phyloP scores from a whole-genome alignment of 2,329 filamentous ascomycete species.

The Metarhizium album region DNA sequence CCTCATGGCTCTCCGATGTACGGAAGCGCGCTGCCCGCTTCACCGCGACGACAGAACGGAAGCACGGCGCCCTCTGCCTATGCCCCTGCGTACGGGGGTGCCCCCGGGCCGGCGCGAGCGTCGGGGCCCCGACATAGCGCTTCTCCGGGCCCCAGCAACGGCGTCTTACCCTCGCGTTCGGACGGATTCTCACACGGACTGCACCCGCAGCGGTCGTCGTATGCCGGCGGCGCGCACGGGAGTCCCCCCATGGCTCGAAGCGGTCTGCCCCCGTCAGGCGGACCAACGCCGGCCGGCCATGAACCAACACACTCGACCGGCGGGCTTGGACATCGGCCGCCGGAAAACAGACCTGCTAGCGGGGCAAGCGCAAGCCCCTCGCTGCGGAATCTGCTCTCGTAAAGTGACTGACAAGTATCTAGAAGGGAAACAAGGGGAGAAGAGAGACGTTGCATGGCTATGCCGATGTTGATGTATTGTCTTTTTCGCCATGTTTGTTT shows the following conservation, averaged over 20 bases:
- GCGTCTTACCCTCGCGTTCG: conserved; percentile 20
- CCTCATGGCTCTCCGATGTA: conserved; percentile 20
- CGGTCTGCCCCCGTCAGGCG: conserved; percentile 17
- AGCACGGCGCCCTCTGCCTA: conserved; percentile 32
- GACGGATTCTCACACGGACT: conserved; percentile 30
- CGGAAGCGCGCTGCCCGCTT: conserved; percentile 35
- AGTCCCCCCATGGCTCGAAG: conserved; percentile 36
- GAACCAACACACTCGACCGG: conserved; percentile 15
- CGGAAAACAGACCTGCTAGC: conserved; percentile 37
- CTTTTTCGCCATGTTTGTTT: neutral
- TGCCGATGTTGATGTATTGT: neutral
- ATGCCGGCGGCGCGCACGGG: conserved; percentile 30
- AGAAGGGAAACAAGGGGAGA: neutral
- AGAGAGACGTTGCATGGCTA: neutral
- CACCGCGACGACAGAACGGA: conserved; percentile 35
- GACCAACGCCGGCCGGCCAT: conserved; percentile 14
- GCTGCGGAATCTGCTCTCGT: conserved; percentile 62
- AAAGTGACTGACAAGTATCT: conserved; percentile 10
- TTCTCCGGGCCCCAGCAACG: conserved; percentile 23
- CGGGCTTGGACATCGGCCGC: conserved; percentile 18
- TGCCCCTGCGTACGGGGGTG: conserved; percentile 21
- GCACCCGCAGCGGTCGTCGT: conserved; percentile 29
- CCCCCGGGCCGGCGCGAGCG: conserved; percentile 15
- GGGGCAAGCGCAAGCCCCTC: conserved; percentile 73
- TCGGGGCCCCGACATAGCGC: conserved; percentile 15